phyloP scores from a whole-genome alignment of 768 basidiomycete genomes.

The Termitomyces heimii region DNA sequence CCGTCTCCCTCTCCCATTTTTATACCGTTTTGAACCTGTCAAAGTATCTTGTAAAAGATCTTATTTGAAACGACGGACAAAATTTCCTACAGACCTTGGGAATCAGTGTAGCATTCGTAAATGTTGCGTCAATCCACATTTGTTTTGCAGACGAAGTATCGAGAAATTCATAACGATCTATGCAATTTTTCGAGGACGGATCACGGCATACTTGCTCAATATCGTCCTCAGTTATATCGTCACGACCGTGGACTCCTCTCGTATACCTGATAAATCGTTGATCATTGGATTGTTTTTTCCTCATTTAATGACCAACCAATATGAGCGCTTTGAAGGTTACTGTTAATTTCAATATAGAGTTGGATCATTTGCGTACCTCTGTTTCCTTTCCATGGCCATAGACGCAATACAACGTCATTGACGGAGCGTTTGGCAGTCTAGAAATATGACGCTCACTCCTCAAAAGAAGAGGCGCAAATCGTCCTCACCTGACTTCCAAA shows the following conservation, averaged over 20 bases:
- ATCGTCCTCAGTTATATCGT: conserved; percentile 46
- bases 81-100: conserved; percentile 42
- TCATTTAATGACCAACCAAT: conserved; percentile 47
- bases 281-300: not conserved
- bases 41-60: not conserved
- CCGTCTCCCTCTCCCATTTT: conserved; percentile 96
- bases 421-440: conserved; percentile 84
- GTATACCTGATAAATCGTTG: conserved; percentile 51
- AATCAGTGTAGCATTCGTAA: conserved; percentile 53
- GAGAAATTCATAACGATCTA: conserved; percentile 36
- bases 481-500: conserved; percentile 60
- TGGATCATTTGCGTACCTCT: conserved; percentile 46
- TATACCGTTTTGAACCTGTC: conserved; percentile 71
- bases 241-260: conserved; percentile 61
- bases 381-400: conserved; percentile 97
- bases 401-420: conserved; percentile 87
- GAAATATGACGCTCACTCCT: not conserved
- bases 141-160: conserved; percentile 50
- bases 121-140: conserved; percentile 83
- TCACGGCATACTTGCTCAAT: conserved; percentile 39
- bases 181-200: conserved; percentile 33
- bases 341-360: not conserved
- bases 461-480: not conserved
- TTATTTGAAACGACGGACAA: not conserved
- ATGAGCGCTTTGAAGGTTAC: conserved; percentile 56